These are phyloP conservation scores for Fusarium sp. DNA, from an alignment of 2,329 filamentous ascomycete species.

Conservation along the genomic window DNA sequence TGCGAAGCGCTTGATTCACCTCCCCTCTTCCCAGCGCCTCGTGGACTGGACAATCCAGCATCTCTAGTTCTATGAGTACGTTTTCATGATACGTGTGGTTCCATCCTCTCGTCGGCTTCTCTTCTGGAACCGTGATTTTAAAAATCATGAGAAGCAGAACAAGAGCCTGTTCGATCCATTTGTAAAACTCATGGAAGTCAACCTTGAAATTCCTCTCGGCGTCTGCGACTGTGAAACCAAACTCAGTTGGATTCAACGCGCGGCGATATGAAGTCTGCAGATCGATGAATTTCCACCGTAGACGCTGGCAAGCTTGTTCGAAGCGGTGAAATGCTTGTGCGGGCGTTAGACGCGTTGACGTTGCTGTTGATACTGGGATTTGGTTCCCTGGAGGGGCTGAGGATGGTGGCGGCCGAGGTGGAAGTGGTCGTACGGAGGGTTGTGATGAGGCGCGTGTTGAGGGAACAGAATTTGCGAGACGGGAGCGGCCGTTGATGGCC, in stretches of 20 bases:
- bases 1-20: constrained; percentile 67
- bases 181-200: constrained; percentile 82
- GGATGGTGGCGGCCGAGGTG: not conserved
- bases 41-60: constrained; percentile 67
- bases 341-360: constrained; percentile 40
- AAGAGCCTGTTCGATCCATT: constrained; percentile 76
- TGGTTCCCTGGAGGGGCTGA: not conserved
- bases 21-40: constrained; percentile 64
- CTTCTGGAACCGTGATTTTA: constrained; percentile 61
- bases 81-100: constrained; percentile 75
- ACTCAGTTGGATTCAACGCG: constrained; percentile 55
- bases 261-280: constrained; percentile 66
- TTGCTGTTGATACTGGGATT: not conserved
- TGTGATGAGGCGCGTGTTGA: constrained; percentile 24
- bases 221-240: constrained; percentile 53
- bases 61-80: constrained; percentile 71
- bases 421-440: constrained; percentile 12
- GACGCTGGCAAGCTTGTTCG: constrained; percentile 68
- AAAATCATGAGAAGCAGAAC: constrained; percentile 75
- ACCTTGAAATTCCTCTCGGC: constrained; percentile 79
- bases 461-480: not conserved
- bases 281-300: constrained; percentile 73
- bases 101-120: not conserved
- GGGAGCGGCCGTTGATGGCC: constrained; percentile 28
- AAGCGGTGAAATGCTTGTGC: constrained; percentile 65